Base-by-base conservation (phyloP, 176 grass and related monocot genomes). In the Alopecurus myosuroides region DNA sequence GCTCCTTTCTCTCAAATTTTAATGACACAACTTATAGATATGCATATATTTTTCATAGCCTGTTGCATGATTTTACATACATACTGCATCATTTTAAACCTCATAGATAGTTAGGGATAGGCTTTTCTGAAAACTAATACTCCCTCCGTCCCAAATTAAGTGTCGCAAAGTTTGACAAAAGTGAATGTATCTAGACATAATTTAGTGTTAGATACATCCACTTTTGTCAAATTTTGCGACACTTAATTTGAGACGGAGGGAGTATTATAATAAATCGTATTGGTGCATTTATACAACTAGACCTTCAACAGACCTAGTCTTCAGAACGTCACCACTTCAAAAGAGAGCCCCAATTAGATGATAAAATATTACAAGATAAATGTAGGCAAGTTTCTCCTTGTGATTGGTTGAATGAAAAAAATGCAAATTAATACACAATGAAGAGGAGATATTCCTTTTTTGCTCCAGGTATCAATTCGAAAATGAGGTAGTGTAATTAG, bases 301-400 rank as follows among this genome's bases (percentile, higher is more conserved):
- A 81, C 8, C 65, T 71, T 86, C 26, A 36, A 10, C 13, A 67
- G 45, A 67, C 11, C 33, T 3, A 30, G 23, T 57, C 57, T 50
- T 66, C 45, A 82, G 26, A 82, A 52, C 22, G 28, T 55, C 10
- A 42, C 9, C 66, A 13, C 33, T 73, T 33, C 14, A 35, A 79
- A 28, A 79, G 61, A 26, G 25, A 18, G 23, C 33, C 63, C 7
- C 1, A 78, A 23, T 64, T 64, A 73, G 41, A 64, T 73, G 42
- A 34, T 67, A 79, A 63, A 84, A 72, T 45, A 73, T 64, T 69
- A 73, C 75, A 49, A 39, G 42, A 14, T 48, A 76, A 28, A 22
- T 74, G 17, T 73, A 79, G 79, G 34, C 75, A 79, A 53, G 42
- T 79, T 84, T 79, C 65, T 79, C 31, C 31, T 26, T 23, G 28